Evolutionary conservation across 495 filamentous ascomycete species (phyloP).

Genomic region (Pyrenopolyporus hunteri): DNA sequence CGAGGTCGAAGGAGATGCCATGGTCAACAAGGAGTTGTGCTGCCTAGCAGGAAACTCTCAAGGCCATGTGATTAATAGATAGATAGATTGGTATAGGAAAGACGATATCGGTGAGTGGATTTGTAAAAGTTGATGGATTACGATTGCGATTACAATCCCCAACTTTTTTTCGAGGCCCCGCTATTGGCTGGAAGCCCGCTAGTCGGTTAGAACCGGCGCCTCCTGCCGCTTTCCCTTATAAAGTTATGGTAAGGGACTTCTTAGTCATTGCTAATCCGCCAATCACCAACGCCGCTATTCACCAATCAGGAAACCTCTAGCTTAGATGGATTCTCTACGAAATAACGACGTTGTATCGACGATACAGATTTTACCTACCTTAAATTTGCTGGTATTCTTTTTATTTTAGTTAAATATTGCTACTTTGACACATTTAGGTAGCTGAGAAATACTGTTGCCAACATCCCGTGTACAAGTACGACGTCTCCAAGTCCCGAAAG

Average conservation of each 20-base stretch:
- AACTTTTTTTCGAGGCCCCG: conserved; percentile 21
- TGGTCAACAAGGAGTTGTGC: conserved; percentile 3
- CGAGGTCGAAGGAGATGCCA: conserved; percentile 34
- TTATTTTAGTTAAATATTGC: too few relatives aligned
- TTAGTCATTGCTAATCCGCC: not conserved
- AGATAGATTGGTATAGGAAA: conserved; percentile 6
- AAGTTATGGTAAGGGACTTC: too few relatives aligned
- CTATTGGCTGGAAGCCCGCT: conserved; percentile 16
- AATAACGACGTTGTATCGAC: too few relatives aligned
- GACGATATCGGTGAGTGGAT: not conserved
- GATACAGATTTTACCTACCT: too few relatives aligned
- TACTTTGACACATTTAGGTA: too few relatives aligned
- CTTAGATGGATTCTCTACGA: not conserved
- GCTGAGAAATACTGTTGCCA: too few relatives aligned
- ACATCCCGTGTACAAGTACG: too few relatives aligned
- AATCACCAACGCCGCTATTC: conserved; percentile 9
- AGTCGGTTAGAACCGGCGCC: conserved; percentile 25
- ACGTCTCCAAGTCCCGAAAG: too few relatives aligned
- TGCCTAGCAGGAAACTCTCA: not conserved
- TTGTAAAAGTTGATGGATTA: conserved; percentile 7
- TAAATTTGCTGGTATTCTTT: too few relatives aligned
- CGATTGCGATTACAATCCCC: conserved; percentile 32
- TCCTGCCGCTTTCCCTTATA: not conserved
- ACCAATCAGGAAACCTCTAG: conserved; percentile 17
- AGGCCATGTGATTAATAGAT: not conserved